Base-by-base conservation (phyloP, 257 asterid species). In the Nicotiana sylvestris region DNA sequence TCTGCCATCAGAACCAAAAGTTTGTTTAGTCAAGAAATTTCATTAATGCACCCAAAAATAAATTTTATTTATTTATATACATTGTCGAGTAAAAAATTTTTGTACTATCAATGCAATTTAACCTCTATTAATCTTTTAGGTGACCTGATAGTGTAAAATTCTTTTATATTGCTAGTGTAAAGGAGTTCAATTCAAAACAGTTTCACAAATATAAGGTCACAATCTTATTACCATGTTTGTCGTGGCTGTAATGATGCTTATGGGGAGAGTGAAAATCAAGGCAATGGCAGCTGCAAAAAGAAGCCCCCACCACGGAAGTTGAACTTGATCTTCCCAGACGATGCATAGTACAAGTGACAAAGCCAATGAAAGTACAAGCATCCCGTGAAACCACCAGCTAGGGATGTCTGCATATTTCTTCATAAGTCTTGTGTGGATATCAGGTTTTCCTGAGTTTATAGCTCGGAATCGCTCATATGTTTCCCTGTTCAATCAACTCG, bases 251-350 rank as follows among this genome's bases (percentile, higher is more conserved):
- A 80, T 80, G 61, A 80, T 80, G 32, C 83, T 66, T 37, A 80
- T 46, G 13, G 83, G 76, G 39, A 80, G 83, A 21, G 83, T 64
- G 17, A 80, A 80, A 13, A 80, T 3, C 4, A 46, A 62, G 25
- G 83, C 77, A 64, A 80, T 43, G 49, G 46, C 30, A 80, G 76
- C 69, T 15, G 83, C 83, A 8, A 80, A 51, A 46, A 64, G 13
- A 66, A 80, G 61, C 0, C 83, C 76, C 83, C 76, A 80, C 77
- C 83, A 80, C 7, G 76, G 77, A 29, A 80, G 72, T 53, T 80
- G 83, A 61, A 80, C 25, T 74, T 74, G 27, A 51, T 64, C 39
- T 6, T 18, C 60, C 76, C 56, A 39, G 12, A 66, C 60, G 46
- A 39, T 80, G 18, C 83, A 61, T 12, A 64, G 76, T 61, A 46